Base-by-base conservation (phyloP, 2,329 filamentous ascomycete genomes). In the Ceratocystis colombiana region DNA sequence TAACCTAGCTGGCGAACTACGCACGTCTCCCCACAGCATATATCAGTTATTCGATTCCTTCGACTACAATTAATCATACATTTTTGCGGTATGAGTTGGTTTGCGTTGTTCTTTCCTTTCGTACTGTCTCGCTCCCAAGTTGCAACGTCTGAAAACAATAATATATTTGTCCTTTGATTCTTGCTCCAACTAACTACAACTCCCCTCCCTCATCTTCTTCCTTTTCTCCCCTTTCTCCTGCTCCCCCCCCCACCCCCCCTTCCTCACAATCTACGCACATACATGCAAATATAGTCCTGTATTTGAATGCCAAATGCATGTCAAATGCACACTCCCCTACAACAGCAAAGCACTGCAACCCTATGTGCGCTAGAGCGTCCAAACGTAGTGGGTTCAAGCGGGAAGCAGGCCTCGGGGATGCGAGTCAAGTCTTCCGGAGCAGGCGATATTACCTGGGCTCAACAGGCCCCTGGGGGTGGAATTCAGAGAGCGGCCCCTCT, bases 331-430 rank as follows among this genome's bases (percentile, higher is more conserved):
- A 59, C 55, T 28, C 55, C 55, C 55, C 55, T 59, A 59, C 55
- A 59, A 59, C 6, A 59, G 55, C 55, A 59, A 33, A 59, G 55
- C 55, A 59, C 28, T 59, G 17, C n/a, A 30, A 59, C 55, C 55
- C 30, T 33, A 59, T 17, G 55, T 59, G 55, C 55, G 33, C 55
- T 37, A 59, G 17, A 37, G 55, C 28, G 55, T 59, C 25, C 55
- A 59, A 59, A 59, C 55, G 17, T 33, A 59, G 30, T 59, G 55
- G 55, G 55, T 59, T 59, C 55, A 48, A 63, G 61, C 61, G 61
- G 61, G 61, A 63, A 63, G 61, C 61, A 63, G 44, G 61, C 41
- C 41, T 50, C 61, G 61, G 61, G 61, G 44, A 63, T 63, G 61
- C 37, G 61, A 63, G 50, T 7, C 5, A 59, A 20, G 22, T 33